Evolutionary conservation across 208 protist species (phyloP), one percentile per base, ranked within the genome.

Genomic region (Acanthamoeba lenticulata): DNA sequence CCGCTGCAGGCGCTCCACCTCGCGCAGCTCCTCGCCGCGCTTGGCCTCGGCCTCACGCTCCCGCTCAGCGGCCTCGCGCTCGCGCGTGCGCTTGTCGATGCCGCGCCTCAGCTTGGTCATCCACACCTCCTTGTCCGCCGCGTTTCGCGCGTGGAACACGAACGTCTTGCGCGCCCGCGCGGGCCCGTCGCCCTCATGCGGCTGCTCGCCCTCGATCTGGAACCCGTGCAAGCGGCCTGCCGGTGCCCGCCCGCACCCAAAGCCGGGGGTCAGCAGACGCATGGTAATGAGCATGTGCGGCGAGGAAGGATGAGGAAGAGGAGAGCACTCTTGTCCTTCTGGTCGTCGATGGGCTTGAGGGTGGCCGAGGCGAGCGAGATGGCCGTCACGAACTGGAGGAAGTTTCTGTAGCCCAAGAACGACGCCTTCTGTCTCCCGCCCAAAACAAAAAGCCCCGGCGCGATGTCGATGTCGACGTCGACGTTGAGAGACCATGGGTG

Each of bases 401-500:
- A 42, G 44, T 86, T 86, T 32, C 36, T 86, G 45, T 40, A 60
- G 29, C 77, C 77, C 4, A 86, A 44, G 77, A 86, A 86, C 40
- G 77, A 86, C 15, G 77, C 77, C 77, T 86, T 86, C 77, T 86
- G 40, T 29, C 69, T 79, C 69, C n/a, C n/a, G n/a, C n/a, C n/a
- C n/a, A n/a, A n/a, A n/a, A n/a, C n/a, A n/a, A n/a, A n/a, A n/a
- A n/a, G n/a, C n/a, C n/a, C n/a, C n/a, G n/a, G n/a, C n/a, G n/a
- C n/a, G n/a, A n/a, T n/a, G n/a, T n/a, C n/a, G n/a, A n/a, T n/a
- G n/a, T n/a, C n/a, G n/a, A n/a, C n/a, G n/a, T n/a, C n/a, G n/a
- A n/a, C n/a, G n/a, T n/a, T n/a, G n/a, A n/a, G n/a, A n/a, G n/a
- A n/a, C n/a, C n/a, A n/a, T n/a, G n/a, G n/a, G n/a, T n/a, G n/a